A percentile compares a stretch with the other conserved stretches of the same genome.
phyloP scores from a whole-genome alignment of 805 yeast species.

The Pachysolen tannophilus region DNA sequence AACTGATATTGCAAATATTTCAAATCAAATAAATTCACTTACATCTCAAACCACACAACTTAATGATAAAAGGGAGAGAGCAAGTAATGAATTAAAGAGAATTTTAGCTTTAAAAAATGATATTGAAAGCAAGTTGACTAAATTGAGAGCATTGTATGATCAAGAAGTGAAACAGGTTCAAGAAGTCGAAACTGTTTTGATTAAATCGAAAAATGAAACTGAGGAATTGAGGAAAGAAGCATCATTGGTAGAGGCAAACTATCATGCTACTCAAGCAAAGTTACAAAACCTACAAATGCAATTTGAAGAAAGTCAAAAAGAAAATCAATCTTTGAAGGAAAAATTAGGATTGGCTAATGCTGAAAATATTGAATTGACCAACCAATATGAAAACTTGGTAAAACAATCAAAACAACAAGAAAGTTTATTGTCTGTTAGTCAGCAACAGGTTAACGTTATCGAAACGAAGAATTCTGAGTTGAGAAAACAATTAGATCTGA shows the following conservation, averaged over 20 bases:
- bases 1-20: slow-evolving; percentile 77
- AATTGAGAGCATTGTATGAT: slow-evolving; percentile 64
- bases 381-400: slow-evolving; percentile 43
- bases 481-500: slow-evolving; percentile 15
- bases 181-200: slow-evolving; percentile 57
- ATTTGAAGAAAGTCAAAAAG: slow-evolving; percentile 61
- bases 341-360: slow-evolving; percentile 59
- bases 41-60: slow-evolving; percentile 65
- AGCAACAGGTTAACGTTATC: slow-evolving; percentile 63
- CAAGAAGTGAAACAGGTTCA: slow-evolving; percentile 71
- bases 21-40: slow-evolving; percentile 76
- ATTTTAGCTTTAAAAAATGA: slow-evolving; percentile 61
- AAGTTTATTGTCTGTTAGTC: slow-evolving; percentile 55
- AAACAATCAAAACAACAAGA: slow-evolving; percentile 52
- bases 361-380: slow-evolving; percentile 51
- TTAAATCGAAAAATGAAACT: slow-evolving; percentile 55
- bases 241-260: slow-evolving; percentile 70
- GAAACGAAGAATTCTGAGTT: slow-evolving; percentile 38
- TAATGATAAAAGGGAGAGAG: slow-evolving; percentile 61
- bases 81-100: slow-evolving; percentile 70
- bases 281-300: slow-evolving; percentile 51
- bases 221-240: slow-evolving; percentile 66
- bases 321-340: slow-evolving; percentile 59
- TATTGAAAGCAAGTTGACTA: slow-evolving; percentile 62
- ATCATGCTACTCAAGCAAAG: slow-evolving; percentile 60